phyloP scores from a whole-genome alignment of 148 eudicot genomes.

The Selenicereus undatus region DNA sequence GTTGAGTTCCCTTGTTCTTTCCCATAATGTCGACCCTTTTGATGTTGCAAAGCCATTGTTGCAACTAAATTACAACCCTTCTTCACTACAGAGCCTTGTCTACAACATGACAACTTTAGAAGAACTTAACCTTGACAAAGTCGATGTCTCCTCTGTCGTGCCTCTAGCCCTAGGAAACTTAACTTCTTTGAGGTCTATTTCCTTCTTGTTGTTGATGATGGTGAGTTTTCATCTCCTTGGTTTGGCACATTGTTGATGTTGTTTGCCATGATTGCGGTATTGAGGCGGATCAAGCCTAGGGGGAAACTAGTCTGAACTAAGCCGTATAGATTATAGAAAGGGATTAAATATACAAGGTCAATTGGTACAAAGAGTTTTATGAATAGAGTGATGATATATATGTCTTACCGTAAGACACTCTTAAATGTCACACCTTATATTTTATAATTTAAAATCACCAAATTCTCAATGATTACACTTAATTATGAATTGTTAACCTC shows the following conservation, averaged over 20 bases:
- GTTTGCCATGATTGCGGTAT: slow-evolving; percentile 12
- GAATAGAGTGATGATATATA: no score
- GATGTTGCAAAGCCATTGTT: neutral
- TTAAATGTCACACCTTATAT: no score
- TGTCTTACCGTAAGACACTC: no score
- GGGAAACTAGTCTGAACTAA: no score
- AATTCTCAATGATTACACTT: no score
- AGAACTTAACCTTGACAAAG: neutral
- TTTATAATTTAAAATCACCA: no score
- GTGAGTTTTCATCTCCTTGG: neutral
- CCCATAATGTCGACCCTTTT: neutral
- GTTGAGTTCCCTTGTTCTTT: slow-evolving; percentile 21
- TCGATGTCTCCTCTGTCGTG: neutral
- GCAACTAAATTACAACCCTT: neutral
- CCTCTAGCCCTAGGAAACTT: neutral
- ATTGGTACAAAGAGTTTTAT: no score
- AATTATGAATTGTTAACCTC: no score
- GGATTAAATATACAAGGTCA: no score
- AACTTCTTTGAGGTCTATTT: neutral
- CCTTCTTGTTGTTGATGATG: slow-evolving; percentile 1
- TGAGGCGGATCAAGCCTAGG: neutral
- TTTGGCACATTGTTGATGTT: slow-evolving; percentile 1
- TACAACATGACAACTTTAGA: neutral
- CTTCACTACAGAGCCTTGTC: neutral
- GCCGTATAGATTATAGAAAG: no score